These are phyloP conservation scores for Aspergillus spinulosporus DNA, from an alignment of 2,329 filamentous ascomycete species.

Conservation along the genomic window DNA sequence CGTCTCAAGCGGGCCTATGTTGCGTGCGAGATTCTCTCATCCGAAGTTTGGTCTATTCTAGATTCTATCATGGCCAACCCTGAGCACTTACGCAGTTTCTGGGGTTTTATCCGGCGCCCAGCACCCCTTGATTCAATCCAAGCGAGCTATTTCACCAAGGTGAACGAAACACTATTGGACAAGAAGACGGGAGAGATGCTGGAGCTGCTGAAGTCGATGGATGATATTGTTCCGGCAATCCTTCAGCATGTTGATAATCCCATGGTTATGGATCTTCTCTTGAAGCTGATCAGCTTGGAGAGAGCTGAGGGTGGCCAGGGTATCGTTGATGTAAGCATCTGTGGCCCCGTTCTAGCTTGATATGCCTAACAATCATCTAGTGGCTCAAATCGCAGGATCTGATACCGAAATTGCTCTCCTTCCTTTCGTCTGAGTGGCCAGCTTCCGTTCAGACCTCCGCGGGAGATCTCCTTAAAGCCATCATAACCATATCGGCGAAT, in stretches of 20 bases:
- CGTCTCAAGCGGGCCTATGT: constrained; percentile 93
- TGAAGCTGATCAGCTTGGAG: constrained; percentile 96
- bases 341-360: not conserved
- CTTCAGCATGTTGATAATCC: constrained; percentile 93
- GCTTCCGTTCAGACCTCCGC: constrained; percentile 94
- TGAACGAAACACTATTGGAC: constrained; percentile 95
- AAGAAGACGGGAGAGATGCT: constrained; percentile 99
- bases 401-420: constrained; percentile 82
- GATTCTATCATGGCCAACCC: constrained; percentile 88
- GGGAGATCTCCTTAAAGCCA: constrained; percentile 96
- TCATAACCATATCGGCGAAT: constrained; percentile 98
- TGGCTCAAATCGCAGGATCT: constrained; percentile 91
- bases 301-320: constrained; percentile 88
- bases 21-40: constrained; percentile 88
- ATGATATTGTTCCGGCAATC: constrained; percentile 79
- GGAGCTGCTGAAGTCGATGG: constrained; percentile 78
- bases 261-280: constrained; percentile 94
- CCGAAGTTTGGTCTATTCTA: constrained; percentile 94
- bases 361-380: constrained; percentile 45
- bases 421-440: constrained; percentile 78
- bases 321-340: constrained; percentile 76
- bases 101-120: constrained; percentile 82
- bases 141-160: constrained; percentile 97
- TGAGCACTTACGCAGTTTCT: constrained; percentile 76
- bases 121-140: constrained; percentile 87